A percentile compares a stretch with the other conserved stretches of the same genome.
phyloP scores from a whole-genome alignment of 345 rosid genomes.

The Geranium rotundifolium region DNA sequence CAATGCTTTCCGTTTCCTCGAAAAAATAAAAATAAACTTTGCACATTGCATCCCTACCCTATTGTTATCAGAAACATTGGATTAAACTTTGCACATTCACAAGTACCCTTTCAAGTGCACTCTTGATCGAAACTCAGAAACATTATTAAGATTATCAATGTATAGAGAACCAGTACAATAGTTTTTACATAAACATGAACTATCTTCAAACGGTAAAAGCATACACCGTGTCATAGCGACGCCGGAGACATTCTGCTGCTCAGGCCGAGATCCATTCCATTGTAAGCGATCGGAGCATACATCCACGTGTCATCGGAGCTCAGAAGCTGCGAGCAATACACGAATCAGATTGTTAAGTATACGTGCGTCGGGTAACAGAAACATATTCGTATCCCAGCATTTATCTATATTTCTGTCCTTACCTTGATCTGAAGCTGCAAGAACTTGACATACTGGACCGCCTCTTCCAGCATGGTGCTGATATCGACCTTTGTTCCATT shows the following conservation, averaged over 20 bases:
- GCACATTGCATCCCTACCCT: too few species aligned
- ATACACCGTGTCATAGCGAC: constrained; percentile 8
- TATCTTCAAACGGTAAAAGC: too few species aligned
- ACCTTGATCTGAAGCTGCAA: constrained; percentile 85
- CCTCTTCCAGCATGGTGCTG: constrained; percentile 92
- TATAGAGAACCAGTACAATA: too few species aligned
- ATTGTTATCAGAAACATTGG: too few species aligned
- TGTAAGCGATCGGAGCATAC: constrained; percentile 79
- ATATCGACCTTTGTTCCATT: constrained; percentile 86
- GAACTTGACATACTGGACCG: constrained; percentile 68
- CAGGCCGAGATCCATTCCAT: constrained; percentile 56
- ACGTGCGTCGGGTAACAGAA: neutral
- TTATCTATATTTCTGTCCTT: neutral
- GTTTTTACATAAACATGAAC: too few species aligned
- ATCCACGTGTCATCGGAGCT: constrained; percentile 92
- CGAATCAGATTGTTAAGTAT: neutral
- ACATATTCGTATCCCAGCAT: neutral
- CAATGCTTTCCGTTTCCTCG: too few species aligned
- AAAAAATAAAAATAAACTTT: too few species aligned
- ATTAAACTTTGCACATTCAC: too few species aligned
- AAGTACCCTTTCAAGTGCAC: too few species aligned
- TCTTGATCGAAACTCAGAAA: too few species aligned
- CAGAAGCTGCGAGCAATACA: constrained; percentile 33
- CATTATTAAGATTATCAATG: too few species aligned
- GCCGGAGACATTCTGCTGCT: constrained; percentile 37